Evolutionary conservation across 2,329 filamentous ascomycete species (phyloP), one percentile per base, ranked within the genome.

Genomic region (Fusarium protoensiforme): DNA sequence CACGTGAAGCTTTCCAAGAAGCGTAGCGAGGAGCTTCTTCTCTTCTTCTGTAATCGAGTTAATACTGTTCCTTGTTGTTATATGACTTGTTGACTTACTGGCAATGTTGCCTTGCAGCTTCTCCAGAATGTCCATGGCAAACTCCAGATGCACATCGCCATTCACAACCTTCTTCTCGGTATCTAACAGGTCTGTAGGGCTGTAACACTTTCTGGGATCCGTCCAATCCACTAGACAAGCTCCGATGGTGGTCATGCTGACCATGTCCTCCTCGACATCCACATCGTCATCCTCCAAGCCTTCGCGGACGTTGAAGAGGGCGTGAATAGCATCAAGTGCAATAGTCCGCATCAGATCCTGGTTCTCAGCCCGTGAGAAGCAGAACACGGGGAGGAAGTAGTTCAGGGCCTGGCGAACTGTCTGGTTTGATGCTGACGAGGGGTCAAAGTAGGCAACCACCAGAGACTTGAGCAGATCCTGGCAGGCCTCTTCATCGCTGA

Each of bases 301-400:
- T 78, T 94, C 93, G 13, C 92, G 89, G 11, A 94, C 86, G 67
- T 92, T 92, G 78, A 93, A 89, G 9, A 98, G 88, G 14, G 92
- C 90, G 72, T 94, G 92, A 11, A 98, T 85, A 0, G 94, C 91
- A 29, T 92, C 89, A 3, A 96, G 88, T 0, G 93, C 90, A 22
- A 98, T 89, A 20, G 86, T 84, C 8, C 91, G 90, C 93, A 98
- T 95, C 36, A 94, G 88, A 31, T 92, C 89, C 72, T 96, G 95
- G 78, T 98, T 98, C 72, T 94, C 92, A 5, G 91, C 82, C 4
- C 94, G 89, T 9, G 93, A 95, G 82, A 96, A 97, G 81, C 94
- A 96, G 84, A 97, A 98, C 0, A 98, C 95, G 0, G 96, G 96
- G 38, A 98, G 85, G 87, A 98, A 98, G 82, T 98, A 98, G 74